These are phyloP conservation scores for Penicillium arizonense DNA, from an alignment of 495 filamentous ascomycete genomes.

Conservation along the genomic window DNA sequence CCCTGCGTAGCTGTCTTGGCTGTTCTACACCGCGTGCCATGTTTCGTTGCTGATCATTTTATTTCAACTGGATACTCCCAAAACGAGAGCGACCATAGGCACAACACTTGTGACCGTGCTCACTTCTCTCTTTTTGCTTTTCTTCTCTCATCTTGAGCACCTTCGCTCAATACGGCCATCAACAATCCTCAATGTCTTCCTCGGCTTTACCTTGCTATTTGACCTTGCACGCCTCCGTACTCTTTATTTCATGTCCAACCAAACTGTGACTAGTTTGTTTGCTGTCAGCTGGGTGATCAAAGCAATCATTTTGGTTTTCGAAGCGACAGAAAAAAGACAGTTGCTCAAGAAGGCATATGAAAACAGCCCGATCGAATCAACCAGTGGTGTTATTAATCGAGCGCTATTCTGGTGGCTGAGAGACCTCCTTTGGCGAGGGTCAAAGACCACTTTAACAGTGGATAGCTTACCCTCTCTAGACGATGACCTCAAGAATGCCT, in stretches of 20 bases:
- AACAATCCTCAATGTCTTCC: conserved; percentile 14
- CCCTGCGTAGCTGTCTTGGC: conserved; percentile 5
- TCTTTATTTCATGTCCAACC: conserved; percentile 13
- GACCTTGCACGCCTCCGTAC: conserved; percentile 20
- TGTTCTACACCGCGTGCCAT: conserved; percentile 17
- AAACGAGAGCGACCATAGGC: conserved; percentile 16
- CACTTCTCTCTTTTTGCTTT: conserved; percentile 5
- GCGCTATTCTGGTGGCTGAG: conserved; percentile 58
- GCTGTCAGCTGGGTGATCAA: conserved; percentile 36
- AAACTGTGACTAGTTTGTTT: conserved; percentile 9
- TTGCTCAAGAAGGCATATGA: conserved; percentile 37
- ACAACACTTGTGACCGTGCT: conserved; percentile 8
- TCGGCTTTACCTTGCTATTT: conserved; percentile 9
- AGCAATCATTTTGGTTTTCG: conserved; percentile 41
- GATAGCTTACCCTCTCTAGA: conserved; percentile 42
- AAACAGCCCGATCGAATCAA: conserved; percentile 49
- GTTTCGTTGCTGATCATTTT: conserved; percentile 13
- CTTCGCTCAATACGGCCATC: conserved; percentile 21
- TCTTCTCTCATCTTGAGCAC: conserved; percentile 24
- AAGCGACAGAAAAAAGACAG: conserved; percentile 50
- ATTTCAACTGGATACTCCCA: conserved; percentile 9
- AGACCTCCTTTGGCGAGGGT: conserved; percentile 44
- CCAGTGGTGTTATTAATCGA: conserved; percentile 45
- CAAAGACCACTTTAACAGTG: conserved; percentile 35
- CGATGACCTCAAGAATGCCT: conserved; percentile 32